phyloP scores from a whole-genome alignment of 164 flowering plant species.

The Vitis rupestris region DNA sequence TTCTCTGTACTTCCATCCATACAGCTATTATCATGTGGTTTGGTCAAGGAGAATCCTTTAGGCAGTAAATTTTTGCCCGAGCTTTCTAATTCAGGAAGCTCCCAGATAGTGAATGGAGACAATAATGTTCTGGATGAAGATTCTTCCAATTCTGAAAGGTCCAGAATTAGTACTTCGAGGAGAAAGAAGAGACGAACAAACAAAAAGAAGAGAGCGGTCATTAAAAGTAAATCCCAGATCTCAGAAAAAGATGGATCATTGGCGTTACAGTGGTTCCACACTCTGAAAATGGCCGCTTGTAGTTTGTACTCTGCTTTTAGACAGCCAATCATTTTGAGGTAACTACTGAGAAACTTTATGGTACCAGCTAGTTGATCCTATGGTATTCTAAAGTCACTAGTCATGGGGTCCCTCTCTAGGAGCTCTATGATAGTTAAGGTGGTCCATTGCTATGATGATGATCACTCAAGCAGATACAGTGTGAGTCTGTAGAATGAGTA shows the following conservation, averaged over 20 bases:
- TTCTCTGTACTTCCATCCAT: conserved; percentile 68
- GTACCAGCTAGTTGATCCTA: background rate
- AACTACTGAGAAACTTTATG: conserved; percentile 16
- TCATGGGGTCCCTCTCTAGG: background rate
- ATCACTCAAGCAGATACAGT: background rate
- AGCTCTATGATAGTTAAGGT: background rate
- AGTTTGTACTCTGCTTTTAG: conserved; percentile 66
- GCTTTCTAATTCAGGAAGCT: conserved; percentile 20
- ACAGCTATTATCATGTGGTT: conserved; percentile 78
- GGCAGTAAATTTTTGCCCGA: conserved; percentile 29
- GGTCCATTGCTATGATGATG: background rate
- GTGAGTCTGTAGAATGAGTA: background rate
- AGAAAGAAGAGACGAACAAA: conserved; percentile 60
- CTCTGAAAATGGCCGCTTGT: conserved; percentile 62
- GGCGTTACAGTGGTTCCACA: conserved; percentile 42
- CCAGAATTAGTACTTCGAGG: conserved; percentile 29
- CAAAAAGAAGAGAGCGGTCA: conserved; percentile 21
- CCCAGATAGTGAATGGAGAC: conserved; percentile 26
- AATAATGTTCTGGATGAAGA: conserved; percentile 32
- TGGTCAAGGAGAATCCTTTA: conserved; percentile 59
- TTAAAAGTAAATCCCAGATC: conserved; percentile 20
- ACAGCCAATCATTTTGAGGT: conserved; percentile 84
- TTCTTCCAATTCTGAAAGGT: conserved; percentile 18
- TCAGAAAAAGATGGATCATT: conserved; percentile 30
- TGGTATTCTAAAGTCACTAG: background rate